These are phyloP conservation scores for Candida vaughaniae DNA, from an alignment of 805 yeast species.

Conservation along the genomic window DNA sequence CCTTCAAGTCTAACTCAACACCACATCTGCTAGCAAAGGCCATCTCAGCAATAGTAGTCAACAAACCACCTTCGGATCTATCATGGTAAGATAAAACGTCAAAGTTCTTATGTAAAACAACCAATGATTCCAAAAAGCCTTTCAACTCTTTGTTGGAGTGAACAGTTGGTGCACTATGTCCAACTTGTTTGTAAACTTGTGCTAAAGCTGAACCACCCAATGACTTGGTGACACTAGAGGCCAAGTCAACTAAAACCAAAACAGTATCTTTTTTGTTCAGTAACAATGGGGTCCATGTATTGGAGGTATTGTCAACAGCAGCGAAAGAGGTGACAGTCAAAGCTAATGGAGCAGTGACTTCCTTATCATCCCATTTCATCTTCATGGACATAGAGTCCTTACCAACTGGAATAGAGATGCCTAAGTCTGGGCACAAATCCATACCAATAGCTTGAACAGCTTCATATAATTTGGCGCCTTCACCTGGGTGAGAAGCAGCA, in stretches of 20 bases:
- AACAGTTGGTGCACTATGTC: constrained; percentile 80
- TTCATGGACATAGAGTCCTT: constrained; percentile 99
- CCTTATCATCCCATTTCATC: constrained; percentile 93
- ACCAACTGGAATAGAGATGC: constrained; percentile 93
- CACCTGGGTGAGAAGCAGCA: constrained; percentile 92
- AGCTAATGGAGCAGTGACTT: constrained; percentile 94
- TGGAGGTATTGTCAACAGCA: constrained; percentile 78
- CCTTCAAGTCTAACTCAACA: constrained; percentile 50
- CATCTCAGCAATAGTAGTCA: constrained; percentile 87
- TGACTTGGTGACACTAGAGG: constrained; percentile 47
- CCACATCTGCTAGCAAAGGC: constrained; percentile 96
- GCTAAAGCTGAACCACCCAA: constrained; percentile 95
- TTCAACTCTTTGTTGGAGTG: constrained; percentile 64
- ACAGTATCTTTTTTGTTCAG: constrained; percentile 53
- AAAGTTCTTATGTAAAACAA: constrained; percentile 64
- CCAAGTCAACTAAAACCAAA: constrained; percentile 78
- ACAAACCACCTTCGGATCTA: constrained; percentile 93
- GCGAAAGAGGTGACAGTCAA: constrained; percentile 89
- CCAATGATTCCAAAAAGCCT: constrained; percentile 65
- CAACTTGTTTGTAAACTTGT: constrained; percentile 88
- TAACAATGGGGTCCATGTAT: constrained; percentile 94
- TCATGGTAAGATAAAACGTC: constrained; percentile 90
- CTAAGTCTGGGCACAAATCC: constrained; percentile 91
- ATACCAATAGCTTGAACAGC: constrained; percentile 96
- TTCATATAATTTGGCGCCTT: constrained; percentile 91